Conservation (phyloP, 192 early-diverging fungal species). For the Thamnidium elegans region DNA sequence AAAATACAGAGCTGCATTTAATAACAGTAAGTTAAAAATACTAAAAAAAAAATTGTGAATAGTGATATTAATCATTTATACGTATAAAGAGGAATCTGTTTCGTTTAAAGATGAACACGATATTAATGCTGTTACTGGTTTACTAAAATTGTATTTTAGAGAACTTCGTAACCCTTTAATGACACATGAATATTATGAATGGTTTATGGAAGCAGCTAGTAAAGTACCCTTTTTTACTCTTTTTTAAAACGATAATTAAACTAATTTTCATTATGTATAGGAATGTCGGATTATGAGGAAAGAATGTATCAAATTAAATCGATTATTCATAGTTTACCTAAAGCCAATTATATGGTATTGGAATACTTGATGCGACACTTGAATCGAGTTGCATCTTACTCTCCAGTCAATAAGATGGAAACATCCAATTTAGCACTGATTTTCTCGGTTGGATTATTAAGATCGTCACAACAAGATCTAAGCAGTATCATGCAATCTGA, state of each 20-base stretch:
- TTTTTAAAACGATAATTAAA: background rate
- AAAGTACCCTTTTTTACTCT: slow-evolving; percentile 4
- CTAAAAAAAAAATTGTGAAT: no score
- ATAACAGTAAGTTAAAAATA: slow-evolving; percentile 38
- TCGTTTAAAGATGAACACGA: slow-evolving; percentile 51
- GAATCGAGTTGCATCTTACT: slow-evolving; percentile 59
- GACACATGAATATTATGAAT: slow-evolving; percentile 66
- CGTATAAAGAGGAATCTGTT: slow-evolving; percentile 20
- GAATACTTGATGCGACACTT: slow-evolving; percentile 64
- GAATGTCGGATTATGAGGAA: slow-evolving; percentile 62
- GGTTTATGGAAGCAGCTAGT: slow-evolving; percentile 66
- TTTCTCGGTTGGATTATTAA: slow-evolving; percentile 80
- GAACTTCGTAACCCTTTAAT: slow-evolving; percentile 69
- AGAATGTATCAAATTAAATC: slow-evolving; percentile 66
- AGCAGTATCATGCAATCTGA: slow-evolving; percentile 66
- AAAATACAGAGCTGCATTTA: slow-evolving; percentile 57
- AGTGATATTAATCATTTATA: background rate
- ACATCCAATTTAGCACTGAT: slow-evolving; percentile 86
- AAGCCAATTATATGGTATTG: slow-evolving; percentile 55
- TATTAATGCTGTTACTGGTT: slow-evolving; percentile 64
- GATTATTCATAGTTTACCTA: slow-evolving; percentile 63
- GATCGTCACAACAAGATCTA: slow-evolving; percentile 50
- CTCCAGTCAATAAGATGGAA: slow-evolving; percentile 85
- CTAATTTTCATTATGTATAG: background rate
- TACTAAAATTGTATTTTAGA: slow-evolving; percentile 76